These are phyloP conservation scores for Eragrostis tef DNA, from an alignment of 202 grass and related monocot species.

Conservation along the genomic window DNA sequence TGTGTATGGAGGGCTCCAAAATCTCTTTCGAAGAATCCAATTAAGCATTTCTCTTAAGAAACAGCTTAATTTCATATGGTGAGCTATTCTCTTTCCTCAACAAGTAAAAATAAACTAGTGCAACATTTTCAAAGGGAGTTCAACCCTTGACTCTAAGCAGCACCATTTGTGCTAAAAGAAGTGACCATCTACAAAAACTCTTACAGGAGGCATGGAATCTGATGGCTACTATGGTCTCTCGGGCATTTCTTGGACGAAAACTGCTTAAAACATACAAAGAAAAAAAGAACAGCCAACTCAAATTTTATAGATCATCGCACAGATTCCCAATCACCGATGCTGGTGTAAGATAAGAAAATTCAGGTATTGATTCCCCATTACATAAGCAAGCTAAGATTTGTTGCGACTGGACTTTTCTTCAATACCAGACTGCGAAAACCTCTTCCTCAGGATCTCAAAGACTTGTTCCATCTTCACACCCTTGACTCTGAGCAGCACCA, in stretches of 20 bases:
- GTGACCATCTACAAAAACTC: too few relatives aligned
- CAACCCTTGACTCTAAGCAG: too few relatives aligned
- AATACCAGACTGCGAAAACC: constrained; percentile 77
- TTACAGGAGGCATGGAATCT: too few relatives aligned
- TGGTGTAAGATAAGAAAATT: not conserved
- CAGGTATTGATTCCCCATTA: not conserved
- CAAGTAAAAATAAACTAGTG: too few relatives aligned
- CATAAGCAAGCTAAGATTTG: constrained; percentile 43
- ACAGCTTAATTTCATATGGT: too few relatives aligned
- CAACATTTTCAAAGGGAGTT: too few relatives aligned
- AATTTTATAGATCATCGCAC: not conserved
- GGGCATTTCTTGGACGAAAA: not conserved
- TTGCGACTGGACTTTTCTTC: constrained; percentile 80
- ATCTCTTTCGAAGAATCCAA: too few relatives aligned
- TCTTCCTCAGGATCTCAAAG: constrained; percentile 69
- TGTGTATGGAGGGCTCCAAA: too few relatives aligned
- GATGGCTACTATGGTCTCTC: too few relatives aligned
- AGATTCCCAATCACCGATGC: not conserved
- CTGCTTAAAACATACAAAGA: not conserved
- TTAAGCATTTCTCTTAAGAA: too few relatives aligned
- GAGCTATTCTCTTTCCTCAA: too few relatives aligned
- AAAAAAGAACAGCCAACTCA: not conserved
- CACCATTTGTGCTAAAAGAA: too few relatives aligned
- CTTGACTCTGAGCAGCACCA: constrained; percentile 77
- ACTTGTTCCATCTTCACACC: constrained; percentile 86